Evolutionary conservation across 2,329 filamentous ascomycete species (phyloP).

Genomic region (Colletotrichum lentis): DNA sequence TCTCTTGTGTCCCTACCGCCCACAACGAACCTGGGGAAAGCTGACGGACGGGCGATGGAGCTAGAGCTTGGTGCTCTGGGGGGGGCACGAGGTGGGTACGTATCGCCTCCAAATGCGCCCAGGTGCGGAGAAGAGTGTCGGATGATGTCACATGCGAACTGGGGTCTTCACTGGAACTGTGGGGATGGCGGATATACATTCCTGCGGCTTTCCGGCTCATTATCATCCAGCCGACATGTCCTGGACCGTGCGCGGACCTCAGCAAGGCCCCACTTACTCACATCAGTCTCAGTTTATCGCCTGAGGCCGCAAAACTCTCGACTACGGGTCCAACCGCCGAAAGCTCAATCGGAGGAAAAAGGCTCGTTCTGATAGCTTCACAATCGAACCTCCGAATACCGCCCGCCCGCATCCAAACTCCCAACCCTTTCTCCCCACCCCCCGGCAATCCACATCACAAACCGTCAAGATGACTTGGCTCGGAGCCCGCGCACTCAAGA

Average conservation of each 20-base stretch:
- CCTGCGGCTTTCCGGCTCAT: neutral
- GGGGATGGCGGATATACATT: constrained; percentile 23
- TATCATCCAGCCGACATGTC: neutral
- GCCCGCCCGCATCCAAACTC: constrained; percentile 47
- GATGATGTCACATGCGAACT: constrained; percentile 36
- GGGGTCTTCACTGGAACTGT: neutral
- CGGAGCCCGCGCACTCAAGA: constrained; percentile 73
- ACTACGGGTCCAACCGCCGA: constrained; percentile 49
- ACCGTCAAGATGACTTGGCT: constrained; percentile 76
- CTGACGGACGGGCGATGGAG: constrained; percentile 24
- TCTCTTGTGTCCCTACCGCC: neutral
- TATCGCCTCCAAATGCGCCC: constrained; percentile 32
- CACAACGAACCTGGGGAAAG: constrained; percentile 33
- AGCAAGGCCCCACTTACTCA: neutral
- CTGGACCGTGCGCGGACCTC: neutral
- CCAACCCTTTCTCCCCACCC: constrained; percentile 45
- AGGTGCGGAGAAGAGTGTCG: constrained; percentile 37
- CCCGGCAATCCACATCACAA: constrained; percentile 49
- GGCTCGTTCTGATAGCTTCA: constrained; percentile 51
- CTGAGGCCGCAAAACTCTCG: constrained; percentile 46
- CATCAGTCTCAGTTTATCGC: constrained; percentile 7
- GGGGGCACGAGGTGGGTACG: constrained; percentile 18
- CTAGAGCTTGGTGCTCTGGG: constrained; percentile 18
- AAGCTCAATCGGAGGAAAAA: constrained; percentile 48
- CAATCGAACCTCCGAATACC: constrained; percentile 42